Base-by-base conservation (phyloP, 768 basidiomycete species). In the Mycena haematopus region DNA sequence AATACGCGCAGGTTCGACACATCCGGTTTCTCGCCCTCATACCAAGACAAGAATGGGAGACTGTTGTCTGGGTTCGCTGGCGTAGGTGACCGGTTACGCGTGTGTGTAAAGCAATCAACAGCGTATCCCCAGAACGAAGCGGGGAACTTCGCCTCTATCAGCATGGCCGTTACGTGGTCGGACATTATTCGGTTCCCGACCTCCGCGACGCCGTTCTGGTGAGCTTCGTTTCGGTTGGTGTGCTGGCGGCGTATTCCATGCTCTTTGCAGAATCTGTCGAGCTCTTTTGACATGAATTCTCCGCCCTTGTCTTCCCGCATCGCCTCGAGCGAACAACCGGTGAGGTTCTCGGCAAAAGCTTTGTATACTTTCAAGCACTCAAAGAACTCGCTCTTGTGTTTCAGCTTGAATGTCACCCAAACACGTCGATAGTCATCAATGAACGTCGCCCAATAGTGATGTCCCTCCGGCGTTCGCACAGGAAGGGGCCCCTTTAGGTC, bases 131-230 rank as follows among this genome's bases (percentile, higher is more conserved):
- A 73, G n/a, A 59, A 72, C 9, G 55, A 56, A 24, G 55, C 33
- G 24, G 71, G 68, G 40, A 72, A 54, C 53, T 65, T 47, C 24
- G 68, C n/a, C 58, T 45, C 62, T 25, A 44, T 29, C 5, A 80
- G 69, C 70, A 81, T 75, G 0, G 75, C 66, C 14, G 59, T 65
- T 8, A 74, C 69, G 17, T 62, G 68, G 22, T 80, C 74, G 0
- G 69, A 62, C 29, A 84, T 66, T 0, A 75, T 76, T 2, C 73
- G 62, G 42, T 83, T 82, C 2, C 66, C 63, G 1, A 75, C 63
- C 62, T 84, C 79, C 2, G 79, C 78, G 5, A 80, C 72, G 22
- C 79, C 76, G 62, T 84, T 84, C 52, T 82, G 77, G 68, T 80
- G 75, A 1, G 78, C 78, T 47, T 64, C 66, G 36, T 71, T 69